phyloP scores from a whole-genome alignment of 352 stramenopile genomes.

The Phytophthora podocarpi region DNA sequence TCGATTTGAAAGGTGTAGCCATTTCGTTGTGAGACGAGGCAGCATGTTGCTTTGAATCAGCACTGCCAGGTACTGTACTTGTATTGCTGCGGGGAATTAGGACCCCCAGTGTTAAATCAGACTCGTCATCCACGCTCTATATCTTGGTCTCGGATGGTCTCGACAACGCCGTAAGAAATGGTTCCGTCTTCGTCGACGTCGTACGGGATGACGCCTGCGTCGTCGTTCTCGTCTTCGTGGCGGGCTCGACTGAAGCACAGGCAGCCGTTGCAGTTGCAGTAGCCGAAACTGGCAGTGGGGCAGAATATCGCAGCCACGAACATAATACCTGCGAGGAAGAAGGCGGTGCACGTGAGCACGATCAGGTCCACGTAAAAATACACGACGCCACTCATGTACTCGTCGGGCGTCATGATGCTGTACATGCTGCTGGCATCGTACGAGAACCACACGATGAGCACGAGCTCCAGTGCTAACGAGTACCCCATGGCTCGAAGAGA shows the following conservation, averaged over 20 bases:
- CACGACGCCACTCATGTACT: conserved; percentile 73
- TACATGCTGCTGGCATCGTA: conserved; percentile 63
- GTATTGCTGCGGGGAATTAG: too few species aligned
- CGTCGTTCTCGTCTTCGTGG: conserved; percentile 18
- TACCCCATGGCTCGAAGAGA: conserved; percentile 42
- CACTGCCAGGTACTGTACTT: too few species aligned
- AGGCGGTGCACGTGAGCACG: conserved; percentile 45
- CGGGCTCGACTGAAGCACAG: conserved; percentile 30
- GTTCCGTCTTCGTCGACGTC: conserved; percentile 28
- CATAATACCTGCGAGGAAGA: conserved; percentile 42
- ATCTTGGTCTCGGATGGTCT: conserved; percentile 19
- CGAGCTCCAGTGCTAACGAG: conserved; percentile 46
- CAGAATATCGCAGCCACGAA: conserved; percentile 38
- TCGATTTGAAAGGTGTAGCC: conserved; percentile 14
- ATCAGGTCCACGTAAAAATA: conserved; percentile 75
- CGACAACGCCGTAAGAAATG: conserved; percentile 25
- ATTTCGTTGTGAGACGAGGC: conserved; percentile 3
- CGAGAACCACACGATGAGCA: conserved; percentile 60
- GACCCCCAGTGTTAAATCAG: too few species aligned
- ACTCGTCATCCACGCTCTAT: conserved; percentile 21
- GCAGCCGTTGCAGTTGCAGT: conserved; percentile 43
- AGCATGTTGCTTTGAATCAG: too few species aligned
- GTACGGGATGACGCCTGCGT: conserved; percentile 30
- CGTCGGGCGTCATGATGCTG: conserved; percentile 58
- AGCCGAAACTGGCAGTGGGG: conserved; percentile 36